These are phyloP conservation scores for Arthrobotrys megalospora DNA, from an alignment of 2,329 filamentous ascomycete genomes.

Conservation along the genomic window DNA sequence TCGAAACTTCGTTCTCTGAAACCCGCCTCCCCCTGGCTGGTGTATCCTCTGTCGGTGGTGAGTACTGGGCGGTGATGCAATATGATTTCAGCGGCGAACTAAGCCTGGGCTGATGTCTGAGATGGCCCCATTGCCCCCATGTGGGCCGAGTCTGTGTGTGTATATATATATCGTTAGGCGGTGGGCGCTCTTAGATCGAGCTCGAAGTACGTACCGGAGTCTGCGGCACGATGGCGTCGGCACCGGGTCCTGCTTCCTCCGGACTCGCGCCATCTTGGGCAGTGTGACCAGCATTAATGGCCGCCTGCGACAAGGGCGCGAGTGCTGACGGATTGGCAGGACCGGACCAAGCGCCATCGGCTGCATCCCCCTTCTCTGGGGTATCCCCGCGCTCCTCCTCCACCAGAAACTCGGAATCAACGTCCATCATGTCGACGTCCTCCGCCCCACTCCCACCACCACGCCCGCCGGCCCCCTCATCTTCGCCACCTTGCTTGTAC, in stretches of 20 bases:
- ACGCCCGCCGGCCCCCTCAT: not conserved
- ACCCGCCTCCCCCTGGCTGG: slow-evolving; percentile 32
- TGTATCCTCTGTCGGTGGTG: slow-evolving; percentile 36
- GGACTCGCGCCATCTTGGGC: slow-evolving; percentile 6
- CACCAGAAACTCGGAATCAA: slow-evolving; percentile 31
- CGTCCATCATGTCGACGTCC: slow-evolving; percentile 36
- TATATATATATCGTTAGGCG: slow-evolving; percentile 24
- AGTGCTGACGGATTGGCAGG: slow-evolving; percentile 40
- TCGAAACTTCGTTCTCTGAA: slow-evolving; percentile 33
- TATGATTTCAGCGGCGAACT: slow-evolving; percentile 41
- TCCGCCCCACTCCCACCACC: not conserved
- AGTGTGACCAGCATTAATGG: slow-evolving; percentile 54
- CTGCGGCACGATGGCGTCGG: slow-evolving; percentile 11
- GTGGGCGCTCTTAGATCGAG: not conserved
- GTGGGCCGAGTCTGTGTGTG: slow-evolving; percentile 14
- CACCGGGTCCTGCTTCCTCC: not conserved
- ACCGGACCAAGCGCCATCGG: not conserved
- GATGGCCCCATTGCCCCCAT: slow-evolving; percentile 31
- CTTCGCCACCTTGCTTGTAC: not conserved
- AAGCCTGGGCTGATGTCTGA: slow-evolving; percentile 38
- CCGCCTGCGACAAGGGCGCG: slow-evolving; percentile 47
- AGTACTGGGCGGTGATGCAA: slow-evolving; percentile 30
- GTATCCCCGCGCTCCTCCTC: slow-evolving; percentile 36
- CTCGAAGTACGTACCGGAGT: slow-evolving; percentile 33
- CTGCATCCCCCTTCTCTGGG: slow-evolving; percentile 30